phyloP scores from a whole-genome alignment of 805 yeast genomes.

The Schizosaccharomyces lindneri region DNA sequence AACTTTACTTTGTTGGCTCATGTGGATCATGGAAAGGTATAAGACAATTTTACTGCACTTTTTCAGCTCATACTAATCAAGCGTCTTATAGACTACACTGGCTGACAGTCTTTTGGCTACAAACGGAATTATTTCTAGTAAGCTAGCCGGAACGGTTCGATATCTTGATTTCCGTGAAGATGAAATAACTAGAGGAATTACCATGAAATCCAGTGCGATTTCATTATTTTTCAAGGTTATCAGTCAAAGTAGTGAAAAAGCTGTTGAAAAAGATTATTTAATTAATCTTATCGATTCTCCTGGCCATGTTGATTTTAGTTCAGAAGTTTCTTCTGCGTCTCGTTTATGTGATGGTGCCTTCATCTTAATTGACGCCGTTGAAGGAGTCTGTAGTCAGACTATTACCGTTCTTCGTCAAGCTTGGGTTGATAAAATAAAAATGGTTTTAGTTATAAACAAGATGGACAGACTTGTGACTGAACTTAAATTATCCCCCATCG shows the following conservation, averaged over 20 bases:
- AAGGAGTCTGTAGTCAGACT: slow-evolving; percentile 95
- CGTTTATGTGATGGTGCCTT: slow-evolving; percentile 92
- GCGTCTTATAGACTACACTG: slow-evolving; percentile 36
- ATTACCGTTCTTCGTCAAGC: slow-evolving; percentile 84
- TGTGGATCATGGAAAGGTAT: slow-evolving; percentile 78
- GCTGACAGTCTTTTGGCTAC: slow-evolving; percentile 83
- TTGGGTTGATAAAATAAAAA: slow-evolving; percentile 79
- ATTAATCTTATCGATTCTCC: slow-evolving; percentile 92
- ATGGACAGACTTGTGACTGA: slow-evolving; percentile 70
- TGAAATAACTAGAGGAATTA: slow-evolving; percentile 86
- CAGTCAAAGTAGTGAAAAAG: background rate
- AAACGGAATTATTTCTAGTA: slow-evolving; percentile 83
- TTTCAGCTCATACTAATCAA: background rate
- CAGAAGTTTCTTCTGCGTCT: slow-evolving; percentile 90
- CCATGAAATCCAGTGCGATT: slow-evolving; percentile 88
- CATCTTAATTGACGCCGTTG: slow-evolving; percentile 85
- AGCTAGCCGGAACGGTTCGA: slow-evolving; percentile 85
- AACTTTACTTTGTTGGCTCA: slow-evolving; percentile 92
- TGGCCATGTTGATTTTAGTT: slow-evolving; percentile 93
- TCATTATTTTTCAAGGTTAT: slow-evolving; percentile 62
- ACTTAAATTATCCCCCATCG: slow-evolving; percentile 54
- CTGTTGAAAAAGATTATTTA: slow-evolving; percentile 20
- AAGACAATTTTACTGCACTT: background rate
- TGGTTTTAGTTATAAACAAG: slow-evolving; percentile 70
- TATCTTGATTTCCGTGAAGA: slow-evolving; percentile 84